These are phyloP conservation scores for Barbarea vulgaris DNA, from an alignment of 345 rosid species.

Conservation along the genomic window DNA sequence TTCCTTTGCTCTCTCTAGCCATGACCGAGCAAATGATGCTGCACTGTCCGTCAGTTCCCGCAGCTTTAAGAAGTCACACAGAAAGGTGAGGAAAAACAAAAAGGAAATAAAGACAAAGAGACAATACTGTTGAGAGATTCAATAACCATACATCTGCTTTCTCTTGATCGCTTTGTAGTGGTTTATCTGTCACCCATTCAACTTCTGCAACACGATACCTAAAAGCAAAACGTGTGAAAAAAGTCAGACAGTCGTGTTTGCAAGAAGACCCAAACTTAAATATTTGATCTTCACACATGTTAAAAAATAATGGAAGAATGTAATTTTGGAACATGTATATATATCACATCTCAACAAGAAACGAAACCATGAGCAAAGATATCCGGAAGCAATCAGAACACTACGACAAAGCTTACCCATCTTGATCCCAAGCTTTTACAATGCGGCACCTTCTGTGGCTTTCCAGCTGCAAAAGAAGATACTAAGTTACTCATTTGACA, in stretches of 20 bases:
- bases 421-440: constrained; percentile 85
- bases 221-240: constrained; percentile 10
- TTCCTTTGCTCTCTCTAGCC: constrained; percentile 74
- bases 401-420: constrained; percentile 70
- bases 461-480: constrained; percentile 60
- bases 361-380: background rate
- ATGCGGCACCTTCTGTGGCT: constrained; percentile 82
- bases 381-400: background rate
- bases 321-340: background rate
- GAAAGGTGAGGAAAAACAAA: background rate
- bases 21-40: constrained; percentile 63
- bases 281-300: constrained; percentile 5
- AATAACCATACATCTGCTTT: constrained; percentile 54
- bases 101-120: constrained; percentile 9
- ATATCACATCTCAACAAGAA: background rate
- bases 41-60: constrained; percentile 62
- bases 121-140: background rate
- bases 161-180: constrained; percentile 50
- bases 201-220: constrained; percentile 94
- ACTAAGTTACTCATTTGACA: constrained; percentile 13
- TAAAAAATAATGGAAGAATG: background rate
- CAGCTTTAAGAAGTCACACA: constrained; percentile 57
- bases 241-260: background rate
- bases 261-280: background rate
- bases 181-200: constrained; percentile 83